Conservation (phyloP, 768 basidiomycete genomes). For the Daedalea quercina region DNA sequence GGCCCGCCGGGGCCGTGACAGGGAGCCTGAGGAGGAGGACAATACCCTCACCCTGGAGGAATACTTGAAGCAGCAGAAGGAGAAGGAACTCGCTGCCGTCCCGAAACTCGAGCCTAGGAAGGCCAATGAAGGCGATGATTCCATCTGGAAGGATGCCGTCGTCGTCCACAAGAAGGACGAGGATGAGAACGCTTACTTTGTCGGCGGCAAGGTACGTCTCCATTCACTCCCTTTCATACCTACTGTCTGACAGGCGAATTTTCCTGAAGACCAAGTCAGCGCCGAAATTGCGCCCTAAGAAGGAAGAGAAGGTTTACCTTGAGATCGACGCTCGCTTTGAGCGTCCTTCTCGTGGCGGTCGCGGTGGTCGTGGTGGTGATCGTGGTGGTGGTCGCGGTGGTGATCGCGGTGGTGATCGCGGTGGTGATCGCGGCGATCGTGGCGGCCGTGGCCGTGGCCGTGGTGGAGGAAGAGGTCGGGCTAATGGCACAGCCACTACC, state of each 20-base stretch:
- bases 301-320: conserved; percentile 86
- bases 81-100: conserved; percentile 49
- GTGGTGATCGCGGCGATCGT: conserved; percentile 39
- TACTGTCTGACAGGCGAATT: not conserved
- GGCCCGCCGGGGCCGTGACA: conserved; percentile 37
- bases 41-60: conserved; percentile 92
- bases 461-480: conserved; percentile 36
- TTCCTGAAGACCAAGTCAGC: conserved; percentile 49
- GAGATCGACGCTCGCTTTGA: conserved; percentile 91
- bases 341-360: conserved; percentile 65
- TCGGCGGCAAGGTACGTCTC: conserved; percentile 79
- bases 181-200: conserved; percentile 70
- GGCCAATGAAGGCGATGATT: conserved; percentile 76
- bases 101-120: conserved; percentile 76
- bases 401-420: conserved; percentile 37
- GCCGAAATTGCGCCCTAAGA: conserved; percentile 66
- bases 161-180: conserved; percentile 57
- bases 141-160: conserved; percentile 66
- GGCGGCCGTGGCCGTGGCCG: conserved; percentile 36
- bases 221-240: not conserved
- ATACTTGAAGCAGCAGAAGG: conserved; percentile 79
- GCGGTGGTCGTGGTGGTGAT: conserved; percentile 41
- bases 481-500: conserved; percentile 32
- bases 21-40: conserved; percentile 81
- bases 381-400: conserved; percentile 42